phyloP scores from a whole-genome alignment of 2,329 filamentous ascomycete species.

The Nemania serpens region DNA sequence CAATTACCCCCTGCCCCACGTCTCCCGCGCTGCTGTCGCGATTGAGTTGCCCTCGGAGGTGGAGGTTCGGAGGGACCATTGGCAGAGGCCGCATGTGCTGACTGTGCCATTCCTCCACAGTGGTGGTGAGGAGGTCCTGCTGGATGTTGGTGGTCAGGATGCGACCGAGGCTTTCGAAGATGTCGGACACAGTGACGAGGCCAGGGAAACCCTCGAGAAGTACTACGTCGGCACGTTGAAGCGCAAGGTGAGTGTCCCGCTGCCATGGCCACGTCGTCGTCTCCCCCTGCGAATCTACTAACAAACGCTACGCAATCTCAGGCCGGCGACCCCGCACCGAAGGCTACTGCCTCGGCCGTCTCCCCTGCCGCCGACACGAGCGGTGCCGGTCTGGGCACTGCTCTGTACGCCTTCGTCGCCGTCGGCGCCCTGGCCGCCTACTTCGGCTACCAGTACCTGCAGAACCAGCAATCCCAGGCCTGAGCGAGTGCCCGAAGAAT shows the following conservation, averaged over 20 bases:
- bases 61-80: neutral
- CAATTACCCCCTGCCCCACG: neutral
- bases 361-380: conserved; percentile 55
- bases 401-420: conserved; percentile 80
- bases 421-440: conserved; percentile 78
- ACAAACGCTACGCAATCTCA: conserved; percentile 39
- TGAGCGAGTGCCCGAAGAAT: conserved; percentile 21
- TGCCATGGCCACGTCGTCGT: neutral
- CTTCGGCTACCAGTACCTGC: conserved; percentile 83
- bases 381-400: conserved; percentile 69
- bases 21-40: neutral
- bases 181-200: conserved; percentile 98
- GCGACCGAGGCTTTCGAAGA: conserved; percentile 98
- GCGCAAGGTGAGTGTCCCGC: conserved; percentile 66
- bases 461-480: conserved; percentile 55
- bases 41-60: neutral
- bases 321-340: conserved; percentile 80
- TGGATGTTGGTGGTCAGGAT: conserved; percentile 95
- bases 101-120: conserved; percentile 52
- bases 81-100: conserved; percentile 24
- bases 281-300: conserved; percentile 6
- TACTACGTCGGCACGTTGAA: conserved; percentile 78
- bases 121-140: conserved; percentile 96
- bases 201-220: conserved; percentile 85
- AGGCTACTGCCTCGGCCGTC: conserved; percentile 56